Evolutionary conservation across 345 rosid species (phyloP).

Genomic region (Eucalyptus virginea): DNA sequence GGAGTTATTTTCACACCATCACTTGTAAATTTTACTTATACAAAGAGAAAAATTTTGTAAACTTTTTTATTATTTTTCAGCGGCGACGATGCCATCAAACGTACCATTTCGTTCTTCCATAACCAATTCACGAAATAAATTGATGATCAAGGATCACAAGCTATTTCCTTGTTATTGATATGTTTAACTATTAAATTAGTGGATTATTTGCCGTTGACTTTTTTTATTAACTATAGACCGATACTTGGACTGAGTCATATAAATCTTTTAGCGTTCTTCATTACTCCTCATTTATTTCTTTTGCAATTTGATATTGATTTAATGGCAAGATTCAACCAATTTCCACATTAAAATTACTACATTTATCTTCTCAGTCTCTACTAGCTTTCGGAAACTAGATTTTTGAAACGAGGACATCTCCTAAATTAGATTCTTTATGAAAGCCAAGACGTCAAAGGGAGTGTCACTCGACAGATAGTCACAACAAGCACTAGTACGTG

Average conservation of each 20-base stretch:
- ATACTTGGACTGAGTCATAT: fast-evolving
- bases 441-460: neutral
- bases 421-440: neutral
- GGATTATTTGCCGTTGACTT: fast-evolving
- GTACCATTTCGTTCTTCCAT: too few relatives aligned
- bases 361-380: neutral
- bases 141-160: too few relatives aligned
- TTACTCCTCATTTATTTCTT: too few relatives aligned
- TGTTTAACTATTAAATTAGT: too few relatives aligned
- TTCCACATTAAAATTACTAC: fast-evolving
- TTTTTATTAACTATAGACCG: fast-evolving
- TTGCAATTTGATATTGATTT: fast-evolving
- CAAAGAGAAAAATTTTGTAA: neutral
- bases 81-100: too few relatives aligned
- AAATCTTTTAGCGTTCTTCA: fast-evolving
- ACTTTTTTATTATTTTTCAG: too few relatives aligned
- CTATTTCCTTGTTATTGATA: too few relatives aligned
- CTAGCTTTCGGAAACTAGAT: too few relatives aligned
- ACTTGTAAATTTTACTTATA: too few relatives aligned
- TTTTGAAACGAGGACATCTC: neutral
- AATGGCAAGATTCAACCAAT: fast-evolving
- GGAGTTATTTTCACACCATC: fast-evolving
- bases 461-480: neutral
- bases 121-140: fast-evolving
- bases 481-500: neutral